Percentiles rank a stretch among this genome's conserved stretches.
Evolutionary conservation across 1,284 basidiomycete genomes (phyloP).

Genomic region (Ceratobasidium papillatum): DNA sequence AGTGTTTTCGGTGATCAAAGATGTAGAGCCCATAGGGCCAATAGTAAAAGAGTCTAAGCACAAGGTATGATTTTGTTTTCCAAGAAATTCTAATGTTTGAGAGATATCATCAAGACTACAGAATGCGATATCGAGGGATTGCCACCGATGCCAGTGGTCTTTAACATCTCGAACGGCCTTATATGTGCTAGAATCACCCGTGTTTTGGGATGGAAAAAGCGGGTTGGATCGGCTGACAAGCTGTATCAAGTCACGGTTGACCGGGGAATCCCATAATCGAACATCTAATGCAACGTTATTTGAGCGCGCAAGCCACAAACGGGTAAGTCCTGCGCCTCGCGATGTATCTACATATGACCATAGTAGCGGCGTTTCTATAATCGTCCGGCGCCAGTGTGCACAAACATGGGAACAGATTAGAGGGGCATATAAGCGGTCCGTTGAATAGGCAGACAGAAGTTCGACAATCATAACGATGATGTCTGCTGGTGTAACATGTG

Average conservation of each 20-base stretch:
- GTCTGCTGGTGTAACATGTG: not conserved
- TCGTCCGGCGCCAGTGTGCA: slow-evolving; percentile 1
- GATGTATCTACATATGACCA: slow-evolving; percentile 12
- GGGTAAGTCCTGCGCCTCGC: not conserved
- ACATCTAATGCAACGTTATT: not conserved
- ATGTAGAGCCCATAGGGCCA: not conserved
- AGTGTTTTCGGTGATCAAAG: not conserved
- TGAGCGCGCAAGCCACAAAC: not conserved
- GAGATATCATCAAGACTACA: not conserved
- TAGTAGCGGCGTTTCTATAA: not conserved
- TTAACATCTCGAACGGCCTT: not conserved
- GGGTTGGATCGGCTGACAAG: not conserved
- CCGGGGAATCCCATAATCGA: not conserved
- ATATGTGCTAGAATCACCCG: not conserved
- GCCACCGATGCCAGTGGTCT: not conserved
- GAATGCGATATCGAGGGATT: not conserved
- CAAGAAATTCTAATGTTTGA: not conserved
- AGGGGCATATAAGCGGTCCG: not conserved
- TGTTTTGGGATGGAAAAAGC: not conserved
- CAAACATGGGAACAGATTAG: slow-evolving; percentile 20
- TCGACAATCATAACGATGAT: not conserved
- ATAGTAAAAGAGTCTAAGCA: not conserved
- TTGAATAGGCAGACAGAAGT: not conserved
- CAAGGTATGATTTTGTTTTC: not conserved
- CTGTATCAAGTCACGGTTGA: not conserved